Conservation (phyloP, 805 yeast species). For the Suhomyces sp. region DNA sequence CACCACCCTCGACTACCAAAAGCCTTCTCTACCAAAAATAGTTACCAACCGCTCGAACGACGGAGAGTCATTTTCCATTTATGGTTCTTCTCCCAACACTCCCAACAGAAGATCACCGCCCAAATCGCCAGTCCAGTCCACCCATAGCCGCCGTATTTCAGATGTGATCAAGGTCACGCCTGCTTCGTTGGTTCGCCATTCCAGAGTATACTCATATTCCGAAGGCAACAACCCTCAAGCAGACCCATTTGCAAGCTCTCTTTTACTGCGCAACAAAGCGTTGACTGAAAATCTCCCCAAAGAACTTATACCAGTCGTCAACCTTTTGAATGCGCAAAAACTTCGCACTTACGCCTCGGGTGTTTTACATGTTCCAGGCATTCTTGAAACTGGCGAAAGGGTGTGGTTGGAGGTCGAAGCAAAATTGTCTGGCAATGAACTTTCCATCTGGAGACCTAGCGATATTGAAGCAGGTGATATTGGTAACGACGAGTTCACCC, state of each 20-base stretch:
- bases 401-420: slow-evolving; percentile 37
- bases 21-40: background rate
- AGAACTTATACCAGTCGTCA: slow-evolving; percentile 69
- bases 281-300: slow-evolving; percentile 44
- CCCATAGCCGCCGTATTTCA: slow-evolving; percentile 16
- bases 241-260: slow-evolving; percentile 4
- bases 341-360: slow-evolving; percentile 63
- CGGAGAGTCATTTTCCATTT: background rate
- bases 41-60: background rate
- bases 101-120: background rate
- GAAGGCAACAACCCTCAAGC: slow-evolving; percentile 3
- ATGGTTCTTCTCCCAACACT: background rate
- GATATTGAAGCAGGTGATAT: slow-evolving; percentile 21
- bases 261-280: slow-evolving; percentile 16
- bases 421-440: slow-evolving; percentile 51
- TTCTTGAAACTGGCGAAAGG: slow-evolving; percentile 17
- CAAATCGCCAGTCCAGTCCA: background rate
- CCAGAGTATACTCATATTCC: slow-evolving; percentile 21
- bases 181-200: slow-evolving; percentile 32
- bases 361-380: slow-evolving; percentile 32
- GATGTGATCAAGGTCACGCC: slow-evolving; percentile 33
- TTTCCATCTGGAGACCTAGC: slow-evolving; percentile 47
- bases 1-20: background rate
- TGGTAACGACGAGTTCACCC: slow-evolving; percentile 41
- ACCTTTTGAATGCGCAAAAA: slow-evolving; percentile 67